Evolutionary conservation across 2,329 filamentous ascomycete genomes (phyloP), one percentile per base, ranked within the genome.

Genomic region (Coniochaeta hoffmannii): DNA sequence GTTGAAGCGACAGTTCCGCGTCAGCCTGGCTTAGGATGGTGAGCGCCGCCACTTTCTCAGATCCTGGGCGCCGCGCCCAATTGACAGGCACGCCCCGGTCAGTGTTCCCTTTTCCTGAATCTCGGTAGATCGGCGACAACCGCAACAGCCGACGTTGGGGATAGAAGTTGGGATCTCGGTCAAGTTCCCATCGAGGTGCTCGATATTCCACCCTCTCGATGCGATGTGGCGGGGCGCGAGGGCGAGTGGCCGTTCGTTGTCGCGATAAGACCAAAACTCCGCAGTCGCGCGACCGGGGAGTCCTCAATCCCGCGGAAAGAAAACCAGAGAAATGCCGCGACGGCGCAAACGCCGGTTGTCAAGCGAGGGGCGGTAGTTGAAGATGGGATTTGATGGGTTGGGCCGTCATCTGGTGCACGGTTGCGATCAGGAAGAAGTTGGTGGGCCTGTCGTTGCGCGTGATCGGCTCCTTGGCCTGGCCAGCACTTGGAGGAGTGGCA

Each of bases 1-100:
- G 80, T 68, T 83, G 80, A 44, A 83, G 73, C 59, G 81, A 82
- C 58, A 84, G 74, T 67, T 81, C 77, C 63, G 77, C 73, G 56
- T 81, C 77, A 71, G 72, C 72, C 64, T 76, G 76, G 66, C 70
- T 77, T 69, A 80, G 71, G 63, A 81, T 72, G 56, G 78, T 80
- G 68, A 82, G 77, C 66, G 80, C 73, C 72, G 74, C 80, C 80
- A 82, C 76, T 64, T 71, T 76, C 66, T 63, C 66, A 64, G 56
- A 30, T 38, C 55, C 19, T 62, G 59, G 41, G 65, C 60, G 62
- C 60, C 68, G 65, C 68, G 66, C 65, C n/a, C n/a, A n/a, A n/a
- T n/a, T 55, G 55, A 50, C 59, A 68, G 65, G 73, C 72, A 68
- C 70, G 63, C 65, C 52, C 56, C 57, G 51, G 58, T 24, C 41